Evolutionary conservation across 1,139 yeast genomes (phyloP).

Genomic region (Chernovozyma sophiae-reginae): DNA sequence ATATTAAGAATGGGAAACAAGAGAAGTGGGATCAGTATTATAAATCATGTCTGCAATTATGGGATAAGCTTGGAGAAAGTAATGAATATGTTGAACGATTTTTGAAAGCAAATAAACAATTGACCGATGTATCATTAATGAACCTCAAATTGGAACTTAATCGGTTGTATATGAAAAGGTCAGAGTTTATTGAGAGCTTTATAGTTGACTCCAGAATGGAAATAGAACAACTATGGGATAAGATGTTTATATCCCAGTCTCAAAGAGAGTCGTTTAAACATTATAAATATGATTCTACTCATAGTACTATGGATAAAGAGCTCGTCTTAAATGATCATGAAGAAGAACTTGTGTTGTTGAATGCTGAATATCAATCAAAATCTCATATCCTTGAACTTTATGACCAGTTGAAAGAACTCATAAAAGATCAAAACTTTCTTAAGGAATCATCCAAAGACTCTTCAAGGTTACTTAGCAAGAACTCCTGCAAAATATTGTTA

Average conservation of each 20-base stretch:
- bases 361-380: conserved; percentile 46
- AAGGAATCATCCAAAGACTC: conserved; percentile 76
- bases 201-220: conserved; percentile 57
- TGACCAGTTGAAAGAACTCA: conserved; percentile 50
- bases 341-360: conserved; percentile 49
- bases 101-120: conserved; percentile 27
- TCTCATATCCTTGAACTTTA: conserved; percentile 54
- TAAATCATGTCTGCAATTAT: conserved; percentile 39
- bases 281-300: conserved; percentile 28
- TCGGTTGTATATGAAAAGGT: conserved; percentile 56
- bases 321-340: conserved; percentile 57
- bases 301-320: conserved; percentile 49
- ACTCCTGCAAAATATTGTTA: conserved; percentile 73
- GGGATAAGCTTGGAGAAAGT: conserved; percentile 48
- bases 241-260: conserved; percentile 51
- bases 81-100: conserved; percentile 35
- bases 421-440: conserved; percentile 59
- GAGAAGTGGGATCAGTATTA: conserved; percentile 30
- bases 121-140: conserved; percentile 34
- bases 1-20: conserved; percentile 29
- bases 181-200: conserved; percentile 62
- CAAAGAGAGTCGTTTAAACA: conserved; percentile 34
- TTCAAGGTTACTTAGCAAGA: conserved; percentile 68
- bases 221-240: conserved; percentile 60
- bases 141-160: conserved; percentile 52